A percentile compares a stretch with the other conserved stretches of the same genome.
Conservation (phyloP, 2,329 filamentous ascomycete genomes). For the Colletotrichum coccodes region DNA sequence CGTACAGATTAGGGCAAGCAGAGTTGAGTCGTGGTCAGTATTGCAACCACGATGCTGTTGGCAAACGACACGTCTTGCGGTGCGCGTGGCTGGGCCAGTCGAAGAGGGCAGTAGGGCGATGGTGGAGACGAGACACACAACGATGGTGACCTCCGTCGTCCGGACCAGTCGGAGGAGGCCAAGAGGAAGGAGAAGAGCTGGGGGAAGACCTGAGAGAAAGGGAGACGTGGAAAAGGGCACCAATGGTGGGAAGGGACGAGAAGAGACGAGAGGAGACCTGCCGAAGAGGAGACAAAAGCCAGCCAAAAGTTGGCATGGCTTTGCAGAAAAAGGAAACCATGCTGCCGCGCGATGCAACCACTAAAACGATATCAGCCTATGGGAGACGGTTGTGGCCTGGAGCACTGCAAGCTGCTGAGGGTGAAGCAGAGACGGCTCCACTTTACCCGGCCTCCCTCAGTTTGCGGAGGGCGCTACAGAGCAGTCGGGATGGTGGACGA, state of each 20-base stretch:
- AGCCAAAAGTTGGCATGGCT: conserved; percentile 27
- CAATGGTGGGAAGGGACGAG: not conserved
- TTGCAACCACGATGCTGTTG: not conserved
- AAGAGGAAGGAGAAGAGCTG: not conserved
- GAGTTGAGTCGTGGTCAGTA: not conserved
- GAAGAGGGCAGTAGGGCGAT: not conserved
- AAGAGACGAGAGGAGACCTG: not conserved
- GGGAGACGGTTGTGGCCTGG: not conserved
- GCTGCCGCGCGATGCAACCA: conserved; percentile 31
- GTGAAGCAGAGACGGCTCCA: not conserved
- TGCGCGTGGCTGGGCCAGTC: not conserved
- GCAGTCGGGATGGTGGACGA: not conserved
- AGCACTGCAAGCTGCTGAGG: not conserved
- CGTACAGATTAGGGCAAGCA: not conserved
- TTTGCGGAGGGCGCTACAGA: conserved; percentile 3
- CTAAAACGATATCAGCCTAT: conserved; percentile 15
- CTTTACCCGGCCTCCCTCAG: conserved; percentile 22
- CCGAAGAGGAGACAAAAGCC: not conserved
- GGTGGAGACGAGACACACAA: not conserved
- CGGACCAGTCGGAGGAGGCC: not conserved
- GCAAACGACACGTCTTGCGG: not conserved
- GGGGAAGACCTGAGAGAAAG: not conserved
- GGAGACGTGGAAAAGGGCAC: not conserved
- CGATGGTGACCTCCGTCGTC: not conserved
- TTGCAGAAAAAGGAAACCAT: conserved; percentile 26